These are phyloP conservation scores for Mortierella claussenii DNA, from an alignment of 192 early-diverging fungal species.

Conservation along the genomic window DNA sequence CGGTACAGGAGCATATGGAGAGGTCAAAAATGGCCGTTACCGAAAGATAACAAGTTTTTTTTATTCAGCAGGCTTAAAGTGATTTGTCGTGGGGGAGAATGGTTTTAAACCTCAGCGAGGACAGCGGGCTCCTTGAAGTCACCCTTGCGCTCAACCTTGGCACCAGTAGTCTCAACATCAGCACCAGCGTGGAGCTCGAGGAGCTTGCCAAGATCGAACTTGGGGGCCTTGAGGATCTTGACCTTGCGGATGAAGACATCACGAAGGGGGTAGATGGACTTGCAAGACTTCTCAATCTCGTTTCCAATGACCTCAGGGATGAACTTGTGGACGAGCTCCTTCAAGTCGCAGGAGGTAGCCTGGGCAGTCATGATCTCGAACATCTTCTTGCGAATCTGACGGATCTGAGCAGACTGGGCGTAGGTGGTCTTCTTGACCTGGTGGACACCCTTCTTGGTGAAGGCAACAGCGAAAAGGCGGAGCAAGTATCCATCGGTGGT, in stretches of 20 bases:
- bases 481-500: constrained; percentile 99
- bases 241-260: constrained; percentile 97
- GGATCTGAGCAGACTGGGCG: constrained; percentile 96
- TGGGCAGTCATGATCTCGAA: constrained; percentile 96
- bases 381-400: constrained; percentile 99
- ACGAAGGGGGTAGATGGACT: constrained; percentile 98
- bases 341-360: constrained; percentile 88
- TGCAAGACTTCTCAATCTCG: constrained; percentile 97
- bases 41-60: constrained; percentile 34
- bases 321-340: constrained; percentile 97
- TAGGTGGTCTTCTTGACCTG: constrained; percentile 99
- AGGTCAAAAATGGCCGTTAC: constrained; percentile 38
- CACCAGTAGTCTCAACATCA: constrained; percentile 78
- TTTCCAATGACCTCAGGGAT: constrained; percentile 97
- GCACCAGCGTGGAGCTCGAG: constrained; percentile 94
- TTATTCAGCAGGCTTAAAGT: constrained; percentile 18
- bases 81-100: constrained; percentile 25
- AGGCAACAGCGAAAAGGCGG: constrained; percentile 96
- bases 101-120: constrained; percentile 62
- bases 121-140: constrained; percentile 91
- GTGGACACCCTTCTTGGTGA: constrained; percentile 94
- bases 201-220: constrained; percentile 96
- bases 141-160: constrained; percentile 84
- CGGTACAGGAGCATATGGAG: too few species aligned
- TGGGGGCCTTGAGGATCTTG: constrained; percentile 99